Conservation (phyloP, 2,329 filamentous ascomycete genomes). For the Aspergillus brunneoviolaceus region DNA sequence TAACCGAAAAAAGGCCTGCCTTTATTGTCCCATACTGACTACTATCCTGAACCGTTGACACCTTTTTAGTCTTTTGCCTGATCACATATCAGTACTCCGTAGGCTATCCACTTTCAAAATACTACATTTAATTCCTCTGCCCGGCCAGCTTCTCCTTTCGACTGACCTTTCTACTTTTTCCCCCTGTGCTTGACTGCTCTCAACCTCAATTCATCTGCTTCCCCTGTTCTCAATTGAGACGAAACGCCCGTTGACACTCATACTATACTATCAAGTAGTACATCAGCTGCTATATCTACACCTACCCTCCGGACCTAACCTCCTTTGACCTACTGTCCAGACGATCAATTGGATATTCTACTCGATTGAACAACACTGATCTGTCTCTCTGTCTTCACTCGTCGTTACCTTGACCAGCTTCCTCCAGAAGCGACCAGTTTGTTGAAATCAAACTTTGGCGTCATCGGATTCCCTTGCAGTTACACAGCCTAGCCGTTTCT, state of each 20-base stretch:
- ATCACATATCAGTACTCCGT: conserved; percentile 28
- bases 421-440: conserved; percentile 13
- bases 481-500: conserved; percentile 11
- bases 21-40: conserved; percentile 17
- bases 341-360: background rate
- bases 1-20: conserved; percentile 31
- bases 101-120: conserved; percentile 33
- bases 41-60: conserved; percentile 33
- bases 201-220: conserved; percentile 1
- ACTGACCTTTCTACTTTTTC: conserved; percentile 9
- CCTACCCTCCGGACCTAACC: background rate
- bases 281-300: conserved; percentile 5
- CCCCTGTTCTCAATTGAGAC: conserved; percentile 10
- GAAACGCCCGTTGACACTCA: background rate
- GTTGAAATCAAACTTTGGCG: conserved; percentile 14
- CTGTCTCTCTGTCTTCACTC: background rate
- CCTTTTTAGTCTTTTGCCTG: conserved; percentile 31
- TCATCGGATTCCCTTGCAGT: conserved; percentile 19
- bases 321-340: background rate
- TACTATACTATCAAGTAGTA: background rate
- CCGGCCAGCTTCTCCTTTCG: conserved; percentile 22
- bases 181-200: conserved; percentile 5
- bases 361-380: background rate
- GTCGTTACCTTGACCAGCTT: background rate
- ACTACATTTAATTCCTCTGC: conserved; percentile 31